phyloP scores from a whole-genome alignment of 192 early-diverging fungal genomes.

The Borealophlyctis nickersoniae region DNA sequence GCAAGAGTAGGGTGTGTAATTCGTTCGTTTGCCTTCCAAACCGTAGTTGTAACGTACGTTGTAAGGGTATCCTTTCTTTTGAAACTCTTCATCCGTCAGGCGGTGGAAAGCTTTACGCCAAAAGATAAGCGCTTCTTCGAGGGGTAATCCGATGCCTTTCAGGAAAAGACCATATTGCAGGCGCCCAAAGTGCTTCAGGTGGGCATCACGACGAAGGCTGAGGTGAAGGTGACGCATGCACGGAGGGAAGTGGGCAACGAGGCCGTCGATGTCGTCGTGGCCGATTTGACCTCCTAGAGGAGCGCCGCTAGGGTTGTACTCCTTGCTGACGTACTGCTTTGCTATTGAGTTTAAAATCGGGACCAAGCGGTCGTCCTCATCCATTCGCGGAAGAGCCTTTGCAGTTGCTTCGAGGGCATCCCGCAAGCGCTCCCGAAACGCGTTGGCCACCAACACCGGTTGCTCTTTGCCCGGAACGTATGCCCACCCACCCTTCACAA shows the following conservation, averaged over 20 bases:
- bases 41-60: slow-evolving; percentile 97
- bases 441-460: slow-evolving; percentile 66
- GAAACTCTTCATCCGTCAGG: slow-evolving; percentile 83
- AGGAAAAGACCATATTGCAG: slow-evolving; percentile 93
- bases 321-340: slow-evolving; percentile 72
- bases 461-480: slow-evolving; percentile 71
- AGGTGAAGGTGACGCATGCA: slow-evolving; percentile 87
- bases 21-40: slow-evolving; percentile 79
- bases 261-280: slow-evolving; percentile 65
- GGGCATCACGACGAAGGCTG: slow-evolving; percentile 67
- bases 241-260: slow-evolving; percentile 75
- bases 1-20: slow-evolving; percentile 63
- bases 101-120: slow-evolving; percentile 83
- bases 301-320: slow-evolving; percentile 44
- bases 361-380: slow-evolving; percentile 86
- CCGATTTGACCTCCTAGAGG: neutral
- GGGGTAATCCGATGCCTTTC: slow-evolving; percentile 84
- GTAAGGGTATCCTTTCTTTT: slow-evolving; percentile 86
- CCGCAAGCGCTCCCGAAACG: slow-evolving; percentile 66
- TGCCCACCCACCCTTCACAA: slow-evolving; percentile 38
- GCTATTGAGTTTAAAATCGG: slow-evolving; percentile 86
- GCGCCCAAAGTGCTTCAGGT: slow-evolving; percentile 83
- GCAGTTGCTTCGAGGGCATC: slow-evolving; percentile 64
- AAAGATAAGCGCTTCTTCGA: slow-evolving; percentile 89
- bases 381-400: slow-evolving; percentile 76